Evolutionary conservation across 225 moss, liverwort and hornwort genomes (phyloP), one percentile per base, ranked within the genome.

Genomic region (Asterella californica): DNA sequence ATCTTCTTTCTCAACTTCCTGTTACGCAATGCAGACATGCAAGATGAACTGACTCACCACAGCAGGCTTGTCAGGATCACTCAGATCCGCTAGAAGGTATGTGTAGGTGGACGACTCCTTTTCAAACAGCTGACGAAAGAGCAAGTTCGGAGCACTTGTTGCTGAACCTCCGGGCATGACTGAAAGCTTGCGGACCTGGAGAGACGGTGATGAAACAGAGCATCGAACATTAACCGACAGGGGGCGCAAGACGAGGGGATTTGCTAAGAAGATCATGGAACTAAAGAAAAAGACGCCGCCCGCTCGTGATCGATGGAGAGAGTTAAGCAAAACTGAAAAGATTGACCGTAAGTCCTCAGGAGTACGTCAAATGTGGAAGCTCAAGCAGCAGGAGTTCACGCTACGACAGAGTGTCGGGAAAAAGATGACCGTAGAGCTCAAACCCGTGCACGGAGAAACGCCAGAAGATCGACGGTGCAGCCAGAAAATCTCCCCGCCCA

Each of bases 51-150:
- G 8, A 70, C 78, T 75, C 86, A 91, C 94, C 88, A 97, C 94
- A 22, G 97, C 94, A 34, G 97, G 94, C 75, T 88, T 90, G 33
- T 97, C 92, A 9, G 94, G 91, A 79, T 94, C 90, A 57, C 83
- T 83, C 72, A 92, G 64, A 57, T 97, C 97, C 27, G 97, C 97
- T 81, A 97, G 76, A 64, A 94, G 83, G 69, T 97, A 97, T 0
- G 93, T 93, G 81, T 92, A 97, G 9, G 97, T 97, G n/a, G 90
- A 94, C 60, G 97, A 97, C 46, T 97, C 94, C 64, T 93, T 97
- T 89, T 94, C 96, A 65, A 92, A 94, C 15, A 94, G 89, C 87
- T 97, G 94, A 78, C 96, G 87, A 71, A 97, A 94, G 42, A 97
- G 79, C 89, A 94, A 80, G 22, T 77, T 83, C 10, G 87, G 85